phyloP scores from a whole-genome alignment of 2,329 filamentous ascomycete species.

The Aspergillus pseudotamarii region DNA sequence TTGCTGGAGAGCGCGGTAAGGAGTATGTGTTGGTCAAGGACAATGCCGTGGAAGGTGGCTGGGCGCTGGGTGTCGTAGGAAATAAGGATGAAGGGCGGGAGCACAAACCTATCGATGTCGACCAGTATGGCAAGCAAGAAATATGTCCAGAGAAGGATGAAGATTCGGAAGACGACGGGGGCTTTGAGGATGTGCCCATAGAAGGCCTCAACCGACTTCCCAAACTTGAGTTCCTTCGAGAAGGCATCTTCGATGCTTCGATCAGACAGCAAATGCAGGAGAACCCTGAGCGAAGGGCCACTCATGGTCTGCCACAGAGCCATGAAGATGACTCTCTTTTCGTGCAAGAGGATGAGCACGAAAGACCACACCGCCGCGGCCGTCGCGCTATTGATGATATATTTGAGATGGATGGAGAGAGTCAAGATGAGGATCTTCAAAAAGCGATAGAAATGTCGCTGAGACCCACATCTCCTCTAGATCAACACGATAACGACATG shows the following conservation, averaged over 20 bases:
- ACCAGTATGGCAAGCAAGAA: slow-evolving; percentile 58
- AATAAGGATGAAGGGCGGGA: slow-evolving; percentile 77
- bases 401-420: slow-evolving; percentile 52
- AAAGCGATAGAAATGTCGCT: slow-evolving; percentile 85
- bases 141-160: slow-evolving; percentile 61
- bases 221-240: slow-evolving; percentile 53
- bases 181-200: slow-evolving; percentile 91
- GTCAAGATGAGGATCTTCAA: slow-evolving; percentile 74
- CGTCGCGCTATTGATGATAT: slow-evolving; percentile 54
- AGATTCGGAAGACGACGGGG: slow-evolving; percentile 69
- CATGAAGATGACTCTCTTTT: slow-evolving; percentile 59
- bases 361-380: slow-evolving; percentile 20
- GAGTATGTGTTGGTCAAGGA: slow-evolving; percentile 98
- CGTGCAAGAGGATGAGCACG: slow-evolving; percentile 51
- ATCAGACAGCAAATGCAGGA: slow-evolving; percentile 34
- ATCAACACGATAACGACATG: slow-evolving; percentile 45
- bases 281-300: slow-evolving; percentile 38
- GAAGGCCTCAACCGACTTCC: slow-evolving; percentile 85
- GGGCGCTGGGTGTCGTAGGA: slow-evolving; percentile 91
- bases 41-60: slow-evolving; percentile 90
- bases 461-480: slow-evolving; percentile 40
- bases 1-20: slow-evolving; percentile 75
- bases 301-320: slow-evolving; percentile 10
- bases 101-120: slow-evolving; percentile 90
- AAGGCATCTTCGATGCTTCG: slow-evolving; percentile 40